A percentile compares a stretch with the other conserved stretches of the same genome.
Conservation (phyloP, 1,284 basidiomycete genomes). For the Irpex rosettiformis region DNA sequence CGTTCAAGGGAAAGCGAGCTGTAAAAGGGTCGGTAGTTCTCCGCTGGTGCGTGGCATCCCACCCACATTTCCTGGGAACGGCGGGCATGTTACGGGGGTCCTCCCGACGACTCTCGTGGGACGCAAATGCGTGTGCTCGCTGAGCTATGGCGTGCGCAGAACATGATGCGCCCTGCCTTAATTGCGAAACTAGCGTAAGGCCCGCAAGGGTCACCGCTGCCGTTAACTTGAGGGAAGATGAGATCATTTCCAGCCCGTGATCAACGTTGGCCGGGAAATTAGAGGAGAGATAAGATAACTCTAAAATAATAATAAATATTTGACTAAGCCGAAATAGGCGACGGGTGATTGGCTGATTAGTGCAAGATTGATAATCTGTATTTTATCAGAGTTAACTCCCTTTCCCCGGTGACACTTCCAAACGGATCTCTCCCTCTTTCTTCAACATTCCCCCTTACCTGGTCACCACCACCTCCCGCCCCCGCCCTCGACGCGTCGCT, state of each 20-base stretch:
- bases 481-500: conserved; percentile 10
- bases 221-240: not conserved
- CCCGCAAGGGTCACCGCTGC: not conserved
- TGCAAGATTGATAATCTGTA: conserved; percentile 12
- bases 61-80: not conserved
- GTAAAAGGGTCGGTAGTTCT: not conserved
- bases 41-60: not conserved
- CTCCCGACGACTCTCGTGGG: not conserved
- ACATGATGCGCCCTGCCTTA: not conserved
- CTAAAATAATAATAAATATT: conserved; percentile 9
- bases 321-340: conserved; percentile 11
- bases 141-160: not conserved
- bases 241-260: not conserved
- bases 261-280: not conserved
- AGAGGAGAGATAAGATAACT: conserved; percentile 11
- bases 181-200: not conserved
- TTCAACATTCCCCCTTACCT: conserved; percentile 6
- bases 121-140: not conserved
- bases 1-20: not conserved
- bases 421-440: conserved; percentile 8
- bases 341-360: conserved; percentile 15
- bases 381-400: conserved; percentile 14
- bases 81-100: not conserved
- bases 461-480: conserved; percentile 5
- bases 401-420: conserved; percentile 2